Base-by-base conservation (phyloP, 768 basidiomycete genomes). In the Pleurotus djamor region DNA sequence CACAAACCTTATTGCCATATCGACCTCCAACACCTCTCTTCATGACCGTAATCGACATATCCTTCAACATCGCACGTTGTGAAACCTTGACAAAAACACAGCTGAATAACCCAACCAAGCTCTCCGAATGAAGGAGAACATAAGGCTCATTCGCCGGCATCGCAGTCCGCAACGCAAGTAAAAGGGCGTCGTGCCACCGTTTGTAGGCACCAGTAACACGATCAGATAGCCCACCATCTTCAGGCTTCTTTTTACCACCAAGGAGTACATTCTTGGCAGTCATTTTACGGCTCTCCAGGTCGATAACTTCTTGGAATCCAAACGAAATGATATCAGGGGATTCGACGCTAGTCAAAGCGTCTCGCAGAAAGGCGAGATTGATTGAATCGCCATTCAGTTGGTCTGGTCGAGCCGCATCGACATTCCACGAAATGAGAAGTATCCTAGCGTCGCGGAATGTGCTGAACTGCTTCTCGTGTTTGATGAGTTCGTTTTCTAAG, bases 291-390 rank as follows among this genome's bases (percentile, higher is more conserved):
- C 85, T 88, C 65, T 97, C 95, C n/a, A 99, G 83, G 68, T 97
- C 94, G 61, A 99, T 93, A 41, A 98, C 83, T 73, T 98, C 96
- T 72, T 99, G 96, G 72, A 98, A 90, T 1, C 95, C 95, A 65
- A 99, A 96, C 4, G 87, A 83, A 63, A 99, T 89, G 65, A 98
- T 88, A 63, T 98, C 96, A 2, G 96, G 92, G 36, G 73, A 67
- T 10, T 91, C 86, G 38, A 89, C 86, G 65, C 87, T 91, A 4
- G 71, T 77, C 9, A 98, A 77, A 2, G 83, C 85, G 17, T 93
- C 82, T n/a, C 82, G 76, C n/a, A 99, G 75, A 77, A 98, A 95
- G 59, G 78, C 83, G 59, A 83, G 73, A 69, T 95, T 98, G n/a
- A 83, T 85, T 2, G 79, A 67, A n/a, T 83, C 82, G 17, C 85